These are phyloP conservation scores for Nigrospora oryzae DNA, from an alignment of 2,329 filamentous ascomycete genomes.

Conservation along the genomic window DNA sequence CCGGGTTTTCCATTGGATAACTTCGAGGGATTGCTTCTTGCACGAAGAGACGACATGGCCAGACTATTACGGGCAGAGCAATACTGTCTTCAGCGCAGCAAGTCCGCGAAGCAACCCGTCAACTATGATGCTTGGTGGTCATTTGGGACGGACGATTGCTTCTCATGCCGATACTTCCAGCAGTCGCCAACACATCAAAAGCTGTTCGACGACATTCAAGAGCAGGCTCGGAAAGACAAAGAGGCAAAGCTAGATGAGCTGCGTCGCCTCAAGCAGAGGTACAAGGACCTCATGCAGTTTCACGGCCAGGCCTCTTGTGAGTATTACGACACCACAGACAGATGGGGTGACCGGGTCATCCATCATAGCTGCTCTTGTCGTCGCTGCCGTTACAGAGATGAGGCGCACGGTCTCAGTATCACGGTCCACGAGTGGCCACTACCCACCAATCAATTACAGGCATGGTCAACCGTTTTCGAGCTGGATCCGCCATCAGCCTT, in stretches of 20 bases:
- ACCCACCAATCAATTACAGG: neutral
- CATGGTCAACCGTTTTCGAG: neutral
- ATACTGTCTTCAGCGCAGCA: neutral
- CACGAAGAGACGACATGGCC: neutral
- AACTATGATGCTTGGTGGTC: neutral
- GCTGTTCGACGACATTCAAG: neutral
- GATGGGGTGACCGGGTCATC: neutral
- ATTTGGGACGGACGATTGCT: neutral
- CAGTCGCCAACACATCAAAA: neutral
- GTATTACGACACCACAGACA: neutral
- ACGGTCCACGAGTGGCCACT: neutral
- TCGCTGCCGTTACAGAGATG: neutral
- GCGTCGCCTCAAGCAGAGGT: neutral
- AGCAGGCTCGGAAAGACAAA: neutral
- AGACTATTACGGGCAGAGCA: neutral
- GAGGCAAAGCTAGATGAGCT: neutral
- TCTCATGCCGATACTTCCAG: neutral
- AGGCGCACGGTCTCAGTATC: neutral
- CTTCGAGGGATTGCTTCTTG: neutral
- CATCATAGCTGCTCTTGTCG: neutral
- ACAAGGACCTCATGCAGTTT: neutral
- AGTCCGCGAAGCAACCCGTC: neutral
- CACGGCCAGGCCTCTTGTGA: neutral
- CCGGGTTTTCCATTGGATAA: neutral
- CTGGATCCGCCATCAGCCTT: neutral